These are phyloP conservation scores for Eutrema salsugineum DNA, from an alignment of 441 rosid genomes.

Conservation along the genomic window DNA sequence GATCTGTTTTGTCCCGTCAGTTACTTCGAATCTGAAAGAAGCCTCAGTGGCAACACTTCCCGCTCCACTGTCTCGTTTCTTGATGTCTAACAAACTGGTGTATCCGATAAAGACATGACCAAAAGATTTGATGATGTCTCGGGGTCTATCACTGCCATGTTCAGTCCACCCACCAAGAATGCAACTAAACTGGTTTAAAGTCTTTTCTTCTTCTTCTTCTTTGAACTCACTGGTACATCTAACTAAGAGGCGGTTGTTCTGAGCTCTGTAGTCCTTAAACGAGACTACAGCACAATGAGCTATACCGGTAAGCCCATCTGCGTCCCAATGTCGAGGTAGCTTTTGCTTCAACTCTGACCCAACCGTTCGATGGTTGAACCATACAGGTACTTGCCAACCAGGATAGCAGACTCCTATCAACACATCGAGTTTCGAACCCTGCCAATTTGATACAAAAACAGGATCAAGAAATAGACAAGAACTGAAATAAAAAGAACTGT, in stretches of 20 bases:
- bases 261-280: neutral
- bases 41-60: neutral
- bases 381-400: slow-evolving; percentile 19
- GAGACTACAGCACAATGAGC: slow-evolving; percentile 20
- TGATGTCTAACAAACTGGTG: slow-evolving; percentile 5
- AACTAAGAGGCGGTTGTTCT: neutral
- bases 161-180: slow-evolving; percentile 15
- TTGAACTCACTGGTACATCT: neutral
- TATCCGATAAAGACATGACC: slow-evolving; percentile 24
- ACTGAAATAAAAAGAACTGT: too few relatives aligned
- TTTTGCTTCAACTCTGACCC: neutral
- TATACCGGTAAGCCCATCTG: slow-evolving; percentile 8
- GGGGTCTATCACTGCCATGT: neutral
- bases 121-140: neutral
- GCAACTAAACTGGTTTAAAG: slow-evolving; percentile 6
- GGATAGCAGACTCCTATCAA: slow-evolving; percentile 13
- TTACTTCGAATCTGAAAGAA: slow-evolving; percentile 9
- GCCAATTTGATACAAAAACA: neutral
- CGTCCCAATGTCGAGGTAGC: slow-evolving; percentile 15
- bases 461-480: too few relatives aligned
- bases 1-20: slow-evolving; percentile 3
- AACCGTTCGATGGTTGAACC: slow-evolving; percentile 14
- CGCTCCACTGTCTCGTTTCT: neutral
- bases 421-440: slow-evolving; percentile 12
- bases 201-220: neutral